Conservation (phyloP, 768 basidiomycete genomes). For the Royoungia palumana region DNA sequence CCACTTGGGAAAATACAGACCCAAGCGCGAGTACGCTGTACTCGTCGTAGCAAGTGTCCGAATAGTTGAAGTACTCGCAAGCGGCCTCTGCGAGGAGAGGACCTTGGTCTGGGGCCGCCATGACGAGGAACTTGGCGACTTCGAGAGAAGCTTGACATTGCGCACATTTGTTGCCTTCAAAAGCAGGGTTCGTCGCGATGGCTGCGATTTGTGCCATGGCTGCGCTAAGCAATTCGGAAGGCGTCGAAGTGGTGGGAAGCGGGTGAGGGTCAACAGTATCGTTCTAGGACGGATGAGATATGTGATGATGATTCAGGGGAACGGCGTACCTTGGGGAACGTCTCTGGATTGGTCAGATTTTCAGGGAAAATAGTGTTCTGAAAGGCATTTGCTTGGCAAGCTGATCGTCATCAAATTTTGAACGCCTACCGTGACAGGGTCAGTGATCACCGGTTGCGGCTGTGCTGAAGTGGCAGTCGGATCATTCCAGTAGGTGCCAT, state of each 20-base stretch:
- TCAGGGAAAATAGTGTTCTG: constrained; percentile 56
- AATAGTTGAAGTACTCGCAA: constrained; percentile 42
- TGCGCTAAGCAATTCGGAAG: constrained; percentile 31
- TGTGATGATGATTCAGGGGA: background rate
- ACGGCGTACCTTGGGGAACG: constrained; percentile 43
- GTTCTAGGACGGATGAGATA: constrained; percentile 22
- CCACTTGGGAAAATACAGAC: constrained; percentile 41
- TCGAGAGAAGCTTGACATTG: constrained; percentile 38
- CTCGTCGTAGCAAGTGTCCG: constrained; percentile 32
- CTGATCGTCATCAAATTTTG: background rate
- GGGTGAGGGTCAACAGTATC: constrained; percentile 43
- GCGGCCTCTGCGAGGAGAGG: constrained; percentile 38
- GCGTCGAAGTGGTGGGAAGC: constrained; percentile 35
- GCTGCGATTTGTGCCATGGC: constrained; percentile 39
- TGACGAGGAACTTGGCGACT: constrained; percentile 39
- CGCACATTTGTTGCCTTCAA: constrained; percentile 36
- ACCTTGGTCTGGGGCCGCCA: constrained; percentile 40
- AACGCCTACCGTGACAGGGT: constrained; percentile 53
- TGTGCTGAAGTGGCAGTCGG: constrained; percentile 69
- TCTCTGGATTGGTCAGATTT: constrained; percentile 55
- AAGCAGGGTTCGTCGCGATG: constrained; percentile 33
- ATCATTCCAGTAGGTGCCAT: constrained; percentile 59
- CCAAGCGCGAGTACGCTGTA: constrained; percentile 37
- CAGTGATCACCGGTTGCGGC: constrained; percentile 66
- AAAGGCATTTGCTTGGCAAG: background rate